phyloP scores from a whole-genome alignment of 192 early-diverging fungal species.

The Mortierella claussenii region DNA sequence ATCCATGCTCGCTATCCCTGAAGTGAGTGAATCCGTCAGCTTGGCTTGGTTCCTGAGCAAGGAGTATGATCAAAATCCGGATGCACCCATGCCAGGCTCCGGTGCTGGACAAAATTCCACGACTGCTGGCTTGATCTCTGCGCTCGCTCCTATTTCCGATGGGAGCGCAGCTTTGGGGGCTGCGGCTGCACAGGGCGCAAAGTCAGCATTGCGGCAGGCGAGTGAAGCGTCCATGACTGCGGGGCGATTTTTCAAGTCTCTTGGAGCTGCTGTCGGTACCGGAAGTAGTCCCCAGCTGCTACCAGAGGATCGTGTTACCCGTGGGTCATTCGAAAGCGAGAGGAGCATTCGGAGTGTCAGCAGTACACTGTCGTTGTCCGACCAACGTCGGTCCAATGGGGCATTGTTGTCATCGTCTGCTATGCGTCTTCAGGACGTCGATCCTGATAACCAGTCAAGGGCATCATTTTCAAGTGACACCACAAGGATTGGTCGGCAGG shows the following conservation, averaged over 20 bases:
- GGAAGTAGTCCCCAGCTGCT: conserved; percentile 9
- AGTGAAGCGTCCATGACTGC: conserved; percentile 45
- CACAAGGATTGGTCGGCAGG: background rate
- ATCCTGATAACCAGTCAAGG: conserved; percentile 2
- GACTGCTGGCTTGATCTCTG: background rate
- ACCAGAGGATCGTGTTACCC: conserved; percentile 1
- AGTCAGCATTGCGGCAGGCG: conserved; percentile 34
- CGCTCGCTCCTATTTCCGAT: conserved; percentile 20
- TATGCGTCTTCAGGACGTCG: background rate
- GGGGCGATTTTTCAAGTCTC: conserved; percentile 48
- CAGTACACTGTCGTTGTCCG: conserved; percentile 13
- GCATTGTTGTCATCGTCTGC: background rate
- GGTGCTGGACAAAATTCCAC: background rate
- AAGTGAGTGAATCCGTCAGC: conserved; percentile 19
- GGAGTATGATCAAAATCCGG: conserved; percentile 31
- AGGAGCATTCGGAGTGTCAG: conserved; percentile 29
- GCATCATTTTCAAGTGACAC: conserved; percentile 2
- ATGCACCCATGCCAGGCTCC: background rate
- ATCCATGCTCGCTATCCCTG: conserved; percentile 32
- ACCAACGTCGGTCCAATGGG: conserved; percentile 3
- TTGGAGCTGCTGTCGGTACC: conserved; percentile 20
- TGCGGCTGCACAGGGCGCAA: conserved; percentile 38
- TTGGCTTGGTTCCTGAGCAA: conserved; percentile 43
- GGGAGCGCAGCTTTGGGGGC: conserved; percentile 12
- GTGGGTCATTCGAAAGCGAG: conserved; percentile 41